Percentiles rank a stretch among this genome's conserved stretches.
Evolutionary conservation across 2,329 filamentous ascomycete species (phyloP).

Genomic region (Calycina herbarum): DNA sequence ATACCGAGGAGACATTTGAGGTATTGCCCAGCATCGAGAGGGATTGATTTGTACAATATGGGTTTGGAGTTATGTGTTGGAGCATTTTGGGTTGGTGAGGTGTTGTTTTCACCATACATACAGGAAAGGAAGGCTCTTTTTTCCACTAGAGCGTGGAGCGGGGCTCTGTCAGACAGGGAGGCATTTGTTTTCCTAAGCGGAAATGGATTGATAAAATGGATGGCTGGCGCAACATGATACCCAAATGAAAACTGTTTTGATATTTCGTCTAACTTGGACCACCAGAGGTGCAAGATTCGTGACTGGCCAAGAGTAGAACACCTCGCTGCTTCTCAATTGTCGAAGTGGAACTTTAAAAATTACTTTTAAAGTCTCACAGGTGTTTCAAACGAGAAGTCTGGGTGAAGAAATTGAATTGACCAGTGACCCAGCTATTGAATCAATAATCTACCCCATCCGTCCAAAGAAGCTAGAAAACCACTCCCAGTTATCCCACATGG

Average conservation of each 20-base stretch:
- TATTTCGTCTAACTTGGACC: background rate
- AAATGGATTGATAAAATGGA: background rate
- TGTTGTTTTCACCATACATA: background rate
- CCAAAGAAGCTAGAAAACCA: no score
- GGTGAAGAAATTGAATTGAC: no score
- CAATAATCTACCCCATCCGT: no score
- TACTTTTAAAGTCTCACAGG: no score
- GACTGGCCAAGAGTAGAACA: background rate
- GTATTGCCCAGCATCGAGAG: conserved; percentile 31
- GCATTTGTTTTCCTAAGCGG: background rate
- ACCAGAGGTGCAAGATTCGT: background rate
- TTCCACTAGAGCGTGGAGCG: background rate
- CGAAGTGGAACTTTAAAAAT: no score
- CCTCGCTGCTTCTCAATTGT: no score
- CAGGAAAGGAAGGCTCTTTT: background rate
- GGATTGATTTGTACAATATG: conserved; percentile 3
- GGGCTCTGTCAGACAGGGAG: background rate
- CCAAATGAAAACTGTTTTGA: background rate
- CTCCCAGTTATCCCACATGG: no score
- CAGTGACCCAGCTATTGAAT: no score
- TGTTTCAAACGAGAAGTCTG: no score
- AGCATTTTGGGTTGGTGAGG: background rate
- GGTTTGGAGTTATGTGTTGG: background rate
- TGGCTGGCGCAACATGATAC: conserved; percentile 3
- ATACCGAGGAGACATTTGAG: conserved; percentile 34